A percentile compares a stretch with the other conserved stretches of the same genome.
Evolutionary conservation across 2,329 filamentous ascomycete species (phyloP).

Genomic region (Meredithiella fracta): DNA sequence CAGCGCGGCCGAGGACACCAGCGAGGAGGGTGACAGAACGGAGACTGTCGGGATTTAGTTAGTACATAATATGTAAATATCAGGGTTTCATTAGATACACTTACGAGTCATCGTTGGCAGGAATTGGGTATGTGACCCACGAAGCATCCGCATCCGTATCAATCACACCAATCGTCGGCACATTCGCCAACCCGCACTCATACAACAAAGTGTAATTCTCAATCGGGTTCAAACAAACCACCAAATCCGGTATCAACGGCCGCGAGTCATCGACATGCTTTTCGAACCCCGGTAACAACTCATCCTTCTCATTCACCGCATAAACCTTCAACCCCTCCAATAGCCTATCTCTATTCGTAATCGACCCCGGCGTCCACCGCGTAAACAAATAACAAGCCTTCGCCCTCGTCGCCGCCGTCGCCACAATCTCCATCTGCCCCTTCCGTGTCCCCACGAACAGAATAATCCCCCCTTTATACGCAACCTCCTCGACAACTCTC

Average conservation of each 20-base stretch:
- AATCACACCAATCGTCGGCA: constrained; percentile 87
- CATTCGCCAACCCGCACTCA: constrained; percentile 74
- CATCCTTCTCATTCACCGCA: constrained; percentile 63
- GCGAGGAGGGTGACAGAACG: constrained; percentile 68
- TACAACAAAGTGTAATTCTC: constrained; percentile 85
- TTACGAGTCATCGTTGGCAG: constrained; percentile 87
- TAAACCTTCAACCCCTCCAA: constrained; percentile 52
- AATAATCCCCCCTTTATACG: constrained; percentile 65
- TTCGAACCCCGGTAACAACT: constrained; percentile 43
- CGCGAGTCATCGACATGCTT: constrained; percentile 44
- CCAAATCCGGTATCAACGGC: constrained; percentile 69
- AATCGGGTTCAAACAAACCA: constrained; percentile 79
- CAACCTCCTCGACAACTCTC: constrained; percentile 78
- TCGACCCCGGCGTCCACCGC: constrained; percentile 77
- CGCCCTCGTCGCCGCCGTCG: constrained; percentile 62
- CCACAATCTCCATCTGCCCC: constrained; percentile 66
- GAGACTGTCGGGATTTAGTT: constrained; percentile 39
- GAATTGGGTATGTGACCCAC: constrained; percentile 91
- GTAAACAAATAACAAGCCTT: constrained; percentile 78
- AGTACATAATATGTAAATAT: constrained; percentile 17
- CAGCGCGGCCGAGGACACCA: constrained; percentile 71
- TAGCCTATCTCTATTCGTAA: constrained; percentile 87
- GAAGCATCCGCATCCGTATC: constrained; percentile 87
- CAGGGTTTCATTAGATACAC: constrained; percentile 16
- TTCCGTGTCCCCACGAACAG: constrained; percentile 79